Evolutionary conservation across 108 stramenopile species (phyloP), one percentile per base, ranked within the genome.

Genomic region (Skeletonema grethae): DNA sequence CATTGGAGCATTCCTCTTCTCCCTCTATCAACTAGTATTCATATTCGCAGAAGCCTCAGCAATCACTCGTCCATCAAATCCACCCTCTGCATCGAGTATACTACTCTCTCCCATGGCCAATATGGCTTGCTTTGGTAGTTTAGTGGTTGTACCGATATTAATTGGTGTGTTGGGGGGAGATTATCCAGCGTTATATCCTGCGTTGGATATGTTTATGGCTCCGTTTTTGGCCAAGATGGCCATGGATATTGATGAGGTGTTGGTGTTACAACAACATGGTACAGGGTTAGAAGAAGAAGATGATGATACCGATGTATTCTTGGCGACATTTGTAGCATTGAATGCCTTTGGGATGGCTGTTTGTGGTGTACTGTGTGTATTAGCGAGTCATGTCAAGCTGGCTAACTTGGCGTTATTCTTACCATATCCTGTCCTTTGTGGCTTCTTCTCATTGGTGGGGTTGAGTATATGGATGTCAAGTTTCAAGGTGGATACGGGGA

Each of bases 371-470:
- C 43, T 88, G 2, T 79, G 87, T 71, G 41, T 76, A 0, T 32
- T 91, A 15, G 88, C 86, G n/a, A 71, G 82, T 12, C 78, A 74
- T 29, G 70, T 87, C 62, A 84, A 86, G 70, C 63, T 91, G 12
- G 90, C 85, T 50, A 91, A 89, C 66, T 56, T 91, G 22, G 86
- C 85, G 1, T 64, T 79, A 0, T 91, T 77, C 59, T 65, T 91
- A 1, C 90, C 90, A 2, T 91, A 86, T 61, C 71, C 84, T 7
- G 90, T 91, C 0, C 65, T 91, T n/a, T 88, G 88, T 63, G 90
- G 90, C 8, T 91, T 91, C 69, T 91, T 91, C 57, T 87, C 88
- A 8, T 83, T 86, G 12, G 90, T 91, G 31, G 90, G 87, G 4
- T 62, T 88, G 38, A 73, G 84, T 29, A 38, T 87, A 65, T 91